These are phyloP conservation scores for Auriscalpium vulgare DNA, from an alignment of 768 basidiomycete species.

Conservation along the genomic window DNA sequence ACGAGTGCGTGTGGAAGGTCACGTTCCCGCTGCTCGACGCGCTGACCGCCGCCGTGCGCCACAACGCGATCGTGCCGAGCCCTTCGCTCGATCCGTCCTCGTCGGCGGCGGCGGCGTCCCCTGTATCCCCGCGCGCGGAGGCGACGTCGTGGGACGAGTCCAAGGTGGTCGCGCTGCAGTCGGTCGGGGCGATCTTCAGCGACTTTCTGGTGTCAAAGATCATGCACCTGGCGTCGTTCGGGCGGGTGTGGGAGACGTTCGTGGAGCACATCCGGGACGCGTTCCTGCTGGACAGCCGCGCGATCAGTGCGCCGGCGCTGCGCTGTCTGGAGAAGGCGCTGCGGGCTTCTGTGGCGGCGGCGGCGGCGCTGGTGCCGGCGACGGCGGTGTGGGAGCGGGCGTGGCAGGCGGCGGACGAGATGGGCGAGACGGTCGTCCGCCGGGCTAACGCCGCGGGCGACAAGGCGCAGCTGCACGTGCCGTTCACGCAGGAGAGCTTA, in stretches of 20 bases:
- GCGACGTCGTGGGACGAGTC: conserved; percentile 76
- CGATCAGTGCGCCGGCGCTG: conserved; percentile 76
- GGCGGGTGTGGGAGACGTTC: conserved; percentile 66
- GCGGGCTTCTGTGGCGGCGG: conserved; percentile 38
- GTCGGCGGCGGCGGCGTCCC: conserved; percentile 2
- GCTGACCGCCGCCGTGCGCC: conserved; percentile 49
- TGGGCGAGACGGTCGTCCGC: conserved; percentile 48
- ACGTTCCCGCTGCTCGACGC: conserved; percentile 81
- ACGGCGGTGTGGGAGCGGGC: conserved; percentile 48
- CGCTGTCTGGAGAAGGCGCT: conserved; percentile 78
- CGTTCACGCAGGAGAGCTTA: conserved; percentile 74
- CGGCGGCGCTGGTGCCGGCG: conserved; percentile 27
- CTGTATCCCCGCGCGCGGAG: conserved; percentile 12
- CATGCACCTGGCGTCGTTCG: conserved; percentile 62
- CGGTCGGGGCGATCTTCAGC: conserved; percentile 75
- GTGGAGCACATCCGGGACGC: conserved; percentile 64
- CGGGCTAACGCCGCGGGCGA: conserved; percentile 12
- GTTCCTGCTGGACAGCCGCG: conserved; percentile 53
- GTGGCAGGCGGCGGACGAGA: conserved; percentile 62
- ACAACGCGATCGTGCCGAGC: conserved; percentile 13
- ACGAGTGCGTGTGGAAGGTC: conserved; percentile 85
- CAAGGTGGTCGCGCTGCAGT: conserved; percentile 76
- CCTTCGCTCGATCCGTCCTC: conserved; percentile 4
- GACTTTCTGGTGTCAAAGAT: conserved; percentile 74
- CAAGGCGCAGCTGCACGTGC: background rate